phyloP scores from a whole-genome alignment of 1,284 basidiomycete species.

The Psilocybe mexicana region DNA sequence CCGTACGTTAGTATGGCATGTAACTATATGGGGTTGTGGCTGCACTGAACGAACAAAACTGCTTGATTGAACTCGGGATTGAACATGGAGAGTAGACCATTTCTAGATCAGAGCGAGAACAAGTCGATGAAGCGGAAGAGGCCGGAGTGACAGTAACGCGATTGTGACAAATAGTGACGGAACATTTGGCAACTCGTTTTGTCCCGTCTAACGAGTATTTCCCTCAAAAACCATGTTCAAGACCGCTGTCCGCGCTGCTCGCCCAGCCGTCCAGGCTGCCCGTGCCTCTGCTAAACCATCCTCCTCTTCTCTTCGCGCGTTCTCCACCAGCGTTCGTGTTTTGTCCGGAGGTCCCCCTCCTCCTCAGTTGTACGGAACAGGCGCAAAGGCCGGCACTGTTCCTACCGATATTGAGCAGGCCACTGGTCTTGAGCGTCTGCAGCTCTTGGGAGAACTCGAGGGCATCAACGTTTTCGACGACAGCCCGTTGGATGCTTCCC shows the following conservation, averaged over 20 bases:
- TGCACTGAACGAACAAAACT: too few relatives aligned
- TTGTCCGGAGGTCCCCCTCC: conserved; percentile 58
- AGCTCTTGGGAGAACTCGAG: conserved; percentile 87
- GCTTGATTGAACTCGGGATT: too few relatives aligned
- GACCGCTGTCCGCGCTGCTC: conserved; percentile 41
- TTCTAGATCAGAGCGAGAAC: not conserved
- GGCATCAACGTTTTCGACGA: conserved; percentile 92
- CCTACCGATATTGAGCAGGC: conserved; percentile 89
- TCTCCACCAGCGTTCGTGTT: conserved; percentile 55
- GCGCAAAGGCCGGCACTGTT: conserved; percentile 76
- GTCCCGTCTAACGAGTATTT: conserved; percentile 11
- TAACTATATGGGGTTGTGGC: not conserved
- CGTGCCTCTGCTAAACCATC: conserved; percentile 33
- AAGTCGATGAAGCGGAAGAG: conserved; percentile 13
- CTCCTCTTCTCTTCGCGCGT: conserved; percentile 44
- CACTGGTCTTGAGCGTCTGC: conserved; percentile 95
- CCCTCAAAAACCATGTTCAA: conserved; percentile 36
- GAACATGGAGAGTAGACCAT: too few relatives aligned
- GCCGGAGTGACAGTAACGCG: conserved; percentile 20
- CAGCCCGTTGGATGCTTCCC: conserved; percentile 82
- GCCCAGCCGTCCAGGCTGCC: conserved; percentile 36
- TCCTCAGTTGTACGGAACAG: conserved; percentile 72
- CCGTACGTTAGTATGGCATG: not conserved
- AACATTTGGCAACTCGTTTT: not conserved
- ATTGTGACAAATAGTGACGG: conserved; percentile 13